phyloP scores from a whole-genome alignment of 345 rosid genomes.

The Eucalyptus leucophloia region DNA sequence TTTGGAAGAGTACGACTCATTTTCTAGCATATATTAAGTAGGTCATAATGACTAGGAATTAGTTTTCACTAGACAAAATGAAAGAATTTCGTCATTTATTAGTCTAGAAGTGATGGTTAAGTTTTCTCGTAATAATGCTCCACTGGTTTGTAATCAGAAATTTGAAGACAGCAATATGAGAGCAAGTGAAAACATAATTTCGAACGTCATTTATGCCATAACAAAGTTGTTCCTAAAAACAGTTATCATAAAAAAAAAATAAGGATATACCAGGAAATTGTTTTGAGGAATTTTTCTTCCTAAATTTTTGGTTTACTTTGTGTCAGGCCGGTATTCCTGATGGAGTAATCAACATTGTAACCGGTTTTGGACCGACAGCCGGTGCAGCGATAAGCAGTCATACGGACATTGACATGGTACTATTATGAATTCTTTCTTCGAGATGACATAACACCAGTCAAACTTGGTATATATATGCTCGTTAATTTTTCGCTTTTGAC shows the following conservation, averaged over 20 bases:
- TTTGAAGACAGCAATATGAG: background rate
- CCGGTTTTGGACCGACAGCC: slow-evolving; percentile 66
- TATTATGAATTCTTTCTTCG: background rate
- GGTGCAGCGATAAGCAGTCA: slow-evolving; percentile 74
- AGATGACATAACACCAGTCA: background rate
- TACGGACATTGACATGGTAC: slow-evolving; percentile 78
- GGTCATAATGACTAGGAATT: background rate
- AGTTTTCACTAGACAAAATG: background rate
- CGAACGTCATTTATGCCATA: background rate
- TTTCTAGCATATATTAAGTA: background rate
- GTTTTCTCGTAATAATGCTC: background rate
- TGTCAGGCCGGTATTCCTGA: slow-evolving; percentile 65
- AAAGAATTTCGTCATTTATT: background rate
- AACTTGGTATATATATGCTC: background rate
- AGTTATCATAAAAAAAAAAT: background rate
- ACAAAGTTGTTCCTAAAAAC: background rate
- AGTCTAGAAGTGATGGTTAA: background rate
- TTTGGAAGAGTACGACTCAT: background rate
- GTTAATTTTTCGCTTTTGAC: background rate
- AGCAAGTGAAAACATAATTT: background rate
- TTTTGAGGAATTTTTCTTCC: background rate
- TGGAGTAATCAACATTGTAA: slow-evolving; percentile 73
- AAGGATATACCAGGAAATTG: background rate
- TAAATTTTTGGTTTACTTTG: background rate
- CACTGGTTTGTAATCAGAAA: background rate